Evolutionary conservation across 1,139 yeast species (phyloP), one percentile per base, ranked within the genome.

Genomic region (Williopsis jadinii): DNA sequence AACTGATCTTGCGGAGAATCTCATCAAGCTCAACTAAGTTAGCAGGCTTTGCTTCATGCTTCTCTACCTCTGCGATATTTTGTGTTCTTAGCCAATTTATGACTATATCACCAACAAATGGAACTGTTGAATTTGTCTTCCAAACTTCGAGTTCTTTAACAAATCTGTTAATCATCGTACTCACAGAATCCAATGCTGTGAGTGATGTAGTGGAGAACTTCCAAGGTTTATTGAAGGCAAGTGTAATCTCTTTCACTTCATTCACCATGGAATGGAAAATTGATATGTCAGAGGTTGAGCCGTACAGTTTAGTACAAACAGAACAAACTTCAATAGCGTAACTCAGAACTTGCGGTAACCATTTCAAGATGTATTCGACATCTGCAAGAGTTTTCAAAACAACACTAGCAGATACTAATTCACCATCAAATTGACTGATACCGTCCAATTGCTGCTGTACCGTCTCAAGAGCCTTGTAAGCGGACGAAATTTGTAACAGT

Each of bases 321-420:
- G 57, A 35, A 6, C 70, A 57, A 9, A 67, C 57, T 14, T 63
- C 55, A 11, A 60, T 36, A 1, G 79, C 75, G 56, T 71, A 77
- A 28, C 72, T 76, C 28, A 80, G 43, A 9, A 81, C 49, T 28
- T 61, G 63, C 32, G 82, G 79, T 15, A 79, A 50, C 75, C 78
- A 74, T 31, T 34, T 42, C 12, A 45, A 27, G 4, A 48, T 28
- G 8, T 34, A 24, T 9, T 35, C 24, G 41, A 35, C 41, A 11
- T 34, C 41, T 3, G 53, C 46, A 12, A 56, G 28, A 5, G 47
- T 36, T 8, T 27, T 28, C 12, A 49, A 33, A 1, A 19, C 12
- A 1, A 30, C 28, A 11, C 34, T 34, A 9, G 50, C 35, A 12
- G 43, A 36, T 9, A 43, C 35, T 9, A 46, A 38, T 10, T 44